phyloP scores from a whole-genome alignment of 2,329 filamentous ascomycete genomes.

The Alternaria arbusti region DNA sequence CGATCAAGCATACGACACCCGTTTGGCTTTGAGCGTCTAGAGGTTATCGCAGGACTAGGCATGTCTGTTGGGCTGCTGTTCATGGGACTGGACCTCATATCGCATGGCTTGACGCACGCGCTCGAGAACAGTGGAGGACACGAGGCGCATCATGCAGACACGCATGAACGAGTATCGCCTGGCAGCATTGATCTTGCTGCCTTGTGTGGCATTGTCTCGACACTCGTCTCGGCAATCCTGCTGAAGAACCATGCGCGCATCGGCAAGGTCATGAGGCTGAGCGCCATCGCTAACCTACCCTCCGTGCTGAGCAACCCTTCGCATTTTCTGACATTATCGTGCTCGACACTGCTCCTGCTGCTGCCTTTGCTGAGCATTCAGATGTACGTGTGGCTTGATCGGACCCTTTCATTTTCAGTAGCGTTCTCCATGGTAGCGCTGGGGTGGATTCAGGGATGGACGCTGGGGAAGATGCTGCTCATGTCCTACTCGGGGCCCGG shows the following conservation, averaged over 20 bases:
- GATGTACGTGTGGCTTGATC: slow-evolving; percentile 85
- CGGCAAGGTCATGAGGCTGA: slow-evolving; percentile 86
- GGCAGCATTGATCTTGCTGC: slow-evolving; percentile 84
- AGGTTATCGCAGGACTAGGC: slow-evolving; percentile 93
- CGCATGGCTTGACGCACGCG: slow-evolving; percentile 91
- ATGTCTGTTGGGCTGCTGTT: slow-evolving; percentile 97
- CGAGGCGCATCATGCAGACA: slow-evolving; percentile 72
- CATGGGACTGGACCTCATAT: slow-evolving; percentile 94
- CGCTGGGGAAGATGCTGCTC: slow-evolving; percentile 90
- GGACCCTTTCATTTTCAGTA: slow-evolving; percentile 79
- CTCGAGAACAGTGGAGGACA: slow-evolving; percentile 77
- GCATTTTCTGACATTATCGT: slow-evolving; percentile 90
- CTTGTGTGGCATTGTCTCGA: slow-evolving; percentile 80
- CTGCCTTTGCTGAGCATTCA: slow-evolving; percentile 81
- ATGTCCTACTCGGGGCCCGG: slow-evolving; percentile 78
- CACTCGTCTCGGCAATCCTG: slow-evolving; percentile 83
- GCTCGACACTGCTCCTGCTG: slow-evolving; percentile 78
- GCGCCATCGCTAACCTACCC: slow-evolving; percentile 80
- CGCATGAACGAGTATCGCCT: slow-evolving; percentile 70
- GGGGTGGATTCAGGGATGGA: slow-evolving; percentile 81
- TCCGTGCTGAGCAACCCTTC: slow-evolving; percentile 92
- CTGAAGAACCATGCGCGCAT: slow-evolving; percentile 92
- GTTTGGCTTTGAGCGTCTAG: slow-evolving; percentile 87
- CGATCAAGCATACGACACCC: slow-evolving; percentile 91
- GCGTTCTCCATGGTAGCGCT: slow-evolving; percentile 87